Evolutionary conservation across 148 eudicot species (phyloP).

Genomic region (Vaccinium darrowii): DNA sequence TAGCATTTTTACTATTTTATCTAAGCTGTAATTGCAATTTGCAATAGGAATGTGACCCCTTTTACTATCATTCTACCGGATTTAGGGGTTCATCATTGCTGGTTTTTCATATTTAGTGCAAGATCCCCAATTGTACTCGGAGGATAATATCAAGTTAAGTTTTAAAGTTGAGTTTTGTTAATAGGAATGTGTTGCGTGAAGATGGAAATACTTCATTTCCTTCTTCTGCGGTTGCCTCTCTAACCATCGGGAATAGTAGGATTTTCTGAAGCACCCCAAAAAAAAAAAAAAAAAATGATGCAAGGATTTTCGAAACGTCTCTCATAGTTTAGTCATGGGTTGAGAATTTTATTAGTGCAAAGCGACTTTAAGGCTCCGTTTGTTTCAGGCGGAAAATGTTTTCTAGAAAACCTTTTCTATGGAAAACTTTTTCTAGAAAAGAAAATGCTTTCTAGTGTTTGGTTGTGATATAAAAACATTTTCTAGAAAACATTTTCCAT

Average conservation of each 20-base stretch:
- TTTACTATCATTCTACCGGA: background rate
- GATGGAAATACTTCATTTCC: background rate
- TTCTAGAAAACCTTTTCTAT: too few relatives aligned
- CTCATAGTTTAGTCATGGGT: background rate
- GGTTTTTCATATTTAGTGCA: background rate
- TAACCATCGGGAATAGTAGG: background rate
- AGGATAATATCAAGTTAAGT: background rate
- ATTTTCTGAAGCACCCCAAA: background rate
- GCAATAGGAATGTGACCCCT: background rate
- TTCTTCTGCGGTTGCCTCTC: too few relatives aligned
- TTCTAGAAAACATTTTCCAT: too few relatives aligned
- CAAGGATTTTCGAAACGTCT: background rate
- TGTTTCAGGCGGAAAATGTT: too few relatives aligned
- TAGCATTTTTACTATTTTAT: background rate
- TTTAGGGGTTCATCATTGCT: background rate
- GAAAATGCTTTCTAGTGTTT: too few relatives aligned
- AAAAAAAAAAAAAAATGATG: background rate
- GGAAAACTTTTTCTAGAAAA: too few relatives aligned
- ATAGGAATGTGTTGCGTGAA: background rate
- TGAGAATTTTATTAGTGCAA: background rate
- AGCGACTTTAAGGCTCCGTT: background rate
- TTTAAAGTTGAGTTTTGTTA: background rate
- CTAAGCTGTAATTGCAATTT: background rate
- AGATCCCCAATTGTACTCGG: background rate
- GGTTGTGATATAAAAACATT: too few relatives aligned